phyloP scores from a whole-genome alignment of 2,329 filamentous ascomycete genomes.

The Colletotrichum aenigma region DNA sequence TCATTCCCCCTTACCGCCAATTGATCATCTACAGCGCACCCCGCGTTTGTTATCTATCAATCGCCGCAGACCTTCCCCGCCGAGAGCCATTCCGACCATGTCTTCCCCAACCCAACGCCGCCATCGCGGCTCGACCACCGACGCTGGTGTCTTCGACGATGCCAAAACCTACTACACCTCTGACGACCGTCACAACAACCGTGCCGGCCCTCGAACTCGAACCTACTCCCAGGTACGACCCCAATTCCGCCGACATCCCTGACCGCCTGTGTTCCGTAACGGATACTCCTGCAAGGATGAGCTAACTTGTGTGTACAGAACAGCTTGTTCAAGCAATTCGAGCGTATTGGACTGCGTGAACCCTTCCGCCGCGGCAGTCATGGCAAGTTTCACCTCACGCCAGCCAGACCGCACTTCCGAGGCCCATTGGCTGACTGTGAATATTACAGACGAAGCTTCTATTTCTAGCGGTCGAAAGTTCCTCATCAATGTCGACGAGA shows the following conservation, averaged over 20 bases:
- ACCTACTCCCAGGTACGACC: conserved; percentile 59
- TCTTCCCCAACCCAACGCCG: conserved; percentile 21
- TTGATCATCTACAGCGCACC: not conserved
- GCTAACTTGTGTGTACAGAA: conserved; percentile 41
- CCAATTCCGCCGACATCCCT: not conserved
- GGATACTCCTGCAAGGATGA: not conserved
- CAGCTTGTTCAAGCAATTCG: conserved; percentile 57
- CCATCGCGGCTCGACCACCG: conserved; percentile 46
- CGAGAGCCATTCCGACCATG: conserved; percentile 9
- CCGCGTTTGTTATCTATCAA: not conserved
- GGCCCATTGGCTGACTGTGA: not conserved
- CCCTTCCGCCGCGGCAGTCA: conserved; percentile 65
- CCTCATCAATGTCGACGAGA: conserved; percentile 84
- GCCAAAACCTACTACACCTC: conserved; percentile 64
- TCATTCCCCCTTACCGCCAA: not conserved
- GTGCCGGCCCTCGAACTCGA: conserved; percentile 54
- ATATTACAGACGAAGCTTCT: conserved; percentile 69
- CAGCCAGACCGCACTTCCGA: not conserved
- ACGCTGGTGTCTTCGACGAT: conserved; percentile 57
- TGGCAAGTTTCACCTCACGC: conserved; percentile 41
- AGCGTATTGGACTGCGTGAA: conserved; percentile 54
- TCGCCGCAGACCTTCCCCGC: not conserved
- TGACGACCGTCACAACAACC: conserved; percentile 57
- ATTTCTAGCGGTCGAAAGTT: conserved; percentile 72
- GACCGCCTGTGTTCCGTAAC: not conserved